Base-by-base conservation (phyloP, 331 rosid genomes). In the Dryas integrifolia region DNA sequence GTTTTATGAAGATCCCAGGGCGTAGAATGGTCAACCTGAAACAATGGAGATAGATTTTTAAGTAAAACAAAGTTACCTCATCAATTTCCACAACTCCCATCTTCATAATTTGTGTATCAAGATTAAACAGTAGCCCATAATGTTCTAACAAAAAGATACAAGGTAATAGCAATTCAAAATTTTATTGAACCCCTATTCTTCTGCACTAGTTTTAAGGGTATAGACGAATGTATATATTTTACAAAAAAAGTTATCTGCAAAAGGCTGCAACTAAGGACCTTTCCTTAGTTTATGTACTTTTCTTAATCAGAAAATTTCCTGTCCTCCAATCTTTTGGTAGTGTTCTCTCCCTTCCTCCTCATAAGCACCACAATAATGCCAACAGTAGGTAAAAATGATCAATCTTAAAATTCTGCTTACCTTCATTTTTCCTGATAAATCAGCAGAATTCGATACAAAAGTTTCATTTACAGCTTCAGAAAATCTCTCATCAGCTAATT, bases 401-500 rank as follows among this genome's bases (percentile, higher is more conserved):
- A 41, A 47, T 49, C 60, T 53, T 35, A 10, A 65, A 30, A 41
- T 9, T 13, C 58, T 47, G 50, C 67, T n/a, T 81, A 86, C 98
- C 96, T 80, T 79, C 3, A 50, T 43, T 75, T 85, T 82, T 82
- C 82, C 75, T 65, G 88, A 69, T 76, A 77, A 45, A 59, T 79
- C 84, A 12, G 74, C 52, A 46, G 80, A 73, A 66, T 78, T 76
- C 5, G 80, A 68, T 65, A 47, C 72, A 35, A 82, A 80, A 64
- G 73, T 72, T 81, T 26, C 82, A 39, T 69, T 80, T 64, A 72
- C 81, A 73, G 79, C 81, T 67, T 77, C 86, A 18, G 85, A 81
- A 83, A 91, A 94, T 66, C 87, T 81, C 80, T 89, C 85, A 38
- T 91, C 92, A 0, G 96, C 97, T 74, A 85, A 73, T 65, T 88